Evolutionary conservation across 257 asterid genomes (phyloP), one percentile per base, ranked within the genome.

Genomic region (Ilex aquifolium): DNA sequence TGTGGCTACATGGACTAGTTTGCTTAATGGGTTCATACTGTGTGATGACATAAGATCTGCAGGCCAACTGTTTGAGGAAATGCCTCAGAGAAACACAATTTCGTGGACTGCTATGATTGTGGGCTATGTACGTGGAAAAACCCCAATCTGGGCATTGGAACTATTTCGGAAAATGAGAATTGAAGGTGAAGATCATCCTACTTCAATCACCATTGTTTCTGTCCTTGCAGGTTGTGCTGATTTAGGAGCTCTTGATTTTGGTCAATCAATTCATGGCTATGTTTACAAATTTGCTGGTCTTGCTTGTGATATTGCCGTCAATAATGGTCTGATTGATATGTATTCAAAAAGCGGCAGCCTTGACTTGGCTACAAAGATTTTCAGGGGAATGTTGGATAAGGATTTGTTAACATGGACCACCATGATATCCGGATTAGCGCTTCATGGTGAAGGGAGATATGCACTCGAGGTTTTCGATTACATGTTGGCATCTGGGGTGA

Each of bases 41-140:
- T 73, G 60, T 32, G 79, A 82, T 21, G 91, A 86, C 31, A 68
- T 84, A 54, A 76, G 71, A 6, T 71, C 81, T 66, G 93, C 87
- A 6, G 64, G 75, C 72, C 51, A 42, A 16, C 59, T 86, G 69
- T 89, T 89, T 60, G 83, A 84, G 53, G 85, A 80, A 39, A 84
- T 89, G 91, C 84, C 95, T 0, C 69, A 57, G 1, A 76, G 79
- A 74, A 89, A 89, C 77, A 87, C 79, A 56, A 71, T 86, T 58
- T 82, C 96, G 13, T 89, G 96, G 96, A 86, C 95, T 32, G 80
- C 88, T 5, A 82, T 89, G 96, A 84, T 84, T 44, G 95, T 85
- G 40, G 95, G 96, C 50, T 77, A 68, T 40, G 88, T 83, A 53
- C 95, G 90, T 12, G 63, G 51, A 31, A 82, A 81, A 69, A 76